Base-by-base conservation (phyloP, 1,284 basidiomycete species). In the Anthracocystis panici-leucophaei region DNA sequence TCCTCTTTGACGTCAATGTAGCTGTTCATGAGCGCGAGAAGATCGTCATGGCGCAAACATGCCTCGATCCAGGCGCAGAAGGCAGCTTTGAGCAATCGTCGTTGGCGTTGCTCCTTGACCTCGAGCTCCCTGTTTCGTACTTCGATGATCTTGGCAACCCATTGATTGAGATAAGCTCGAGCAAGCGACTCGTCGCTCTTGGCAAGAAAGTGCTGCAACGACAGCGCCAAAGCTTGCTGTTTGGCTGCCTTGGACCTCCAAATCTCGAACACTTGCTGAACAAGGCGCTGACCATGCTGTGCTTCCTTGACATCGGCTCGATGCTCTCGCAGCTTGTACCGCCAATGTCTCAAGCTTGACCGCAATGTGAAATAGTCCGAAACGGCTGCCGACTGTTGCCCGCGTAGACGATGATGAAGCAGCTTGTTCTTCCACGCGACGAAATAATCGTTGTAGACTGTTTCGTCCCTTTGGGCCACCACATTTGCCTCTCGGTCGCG, bases 1-100 rank as follows among this genome's bases (percentile, higher is more conserved):
- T 74, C 77, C 42, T 63, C 55, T 46, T 80, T 80, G 55, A 80
- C 71, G 58, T 80, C 78, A 29, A 69, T 38, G 21, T 70, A 79
- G 60, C 77, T 79, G 59, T 79, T 64, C 57, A 75, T 67, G 27
- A 80, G 52, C 5, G 71, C 75, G 16, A 72, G 33, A 14, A 65
- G 51, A 31, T 80, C 78, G 41, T 76, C 78, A 29, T 80, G 77
- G 6, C 66, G 66, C 44, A 75, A 40, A 23, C 74, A 77, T 5
- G 66, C 74, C 33, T 70, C 68, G 40, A 79, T 69, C 78, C 78
- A 80, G 1, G 66, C 60, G 27, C 59, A 62, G 59, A 78, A 77
- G 0, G 73, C 77, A 3, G 51, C 57, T 16, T 60, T 66, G 41
- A 72, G 45, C 38, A 79, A 42, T 6, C 58, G 41, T 1, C 57